Conservation (phyloP, 768 basidiomycete species). For the Mycena capillaripes region DNA sequence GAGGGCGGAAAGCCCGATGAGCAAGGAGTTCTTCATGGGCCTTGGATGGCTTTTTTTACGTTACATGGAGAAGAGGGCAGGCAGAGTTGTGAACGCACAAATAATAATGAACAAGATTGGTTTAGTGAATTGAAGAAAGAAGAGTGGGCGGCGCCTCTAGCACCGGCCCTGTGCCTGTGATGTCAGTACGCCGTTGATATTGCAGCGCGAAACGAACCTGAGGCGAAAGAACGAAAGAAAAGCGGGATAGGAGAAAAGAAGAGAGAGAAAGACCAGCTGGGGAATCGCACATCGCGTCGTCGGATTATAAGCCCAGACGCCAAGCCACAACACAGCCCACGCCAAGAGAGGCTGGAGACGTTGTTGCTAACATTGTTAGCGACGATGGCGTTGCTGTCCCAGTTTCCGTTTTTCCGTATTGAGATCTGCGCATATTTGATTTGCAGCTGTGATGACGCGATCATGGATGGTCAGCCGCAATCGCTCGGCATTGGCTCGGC, state of each 20-base stretch:
- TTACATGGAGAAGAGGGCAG: neutral
- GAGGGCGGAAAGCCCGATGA: slow-evolving; percentile 9
- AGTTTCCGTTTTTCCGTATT: neutral
- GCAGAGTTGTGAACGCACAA: neutral
- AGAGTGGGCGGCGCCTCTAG: slow-evolving; percentile 17
- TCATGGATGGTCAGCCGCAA: neutral
- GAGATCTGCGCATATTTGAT: slow-evolving; percentile 3
- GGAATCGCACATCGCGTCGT: neutral
- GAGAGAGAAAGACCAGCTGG: slow-evolving; percentile 15
- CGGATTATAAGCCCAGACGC: slow-evolving; percentile 6
- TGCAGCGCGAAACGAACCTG: slow-evolving; percentile 1
- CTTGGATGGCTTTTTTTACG: neutral
- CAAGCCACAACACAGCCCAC: slow-evolving; percentile 6
- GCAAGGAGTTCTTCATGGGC: slow-evolving; percentile 2
- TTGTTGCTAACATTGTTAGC: neutral
- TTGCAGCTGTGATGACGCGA: neutral
- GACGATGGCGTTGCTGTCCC: neutral
- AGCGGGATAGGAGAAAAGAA: slow-evolving; percentile 10
- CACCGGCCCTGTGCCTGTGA: slow-evolving; percentile 12
- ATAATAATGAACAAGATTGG: slow-evolving; percentile 12
- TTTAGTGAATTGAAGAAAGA: slow-evolving; percentile 12
- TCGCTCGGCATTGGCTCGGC: slow-evolving; percentile 2
- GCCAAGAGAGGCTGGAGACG: neutral
- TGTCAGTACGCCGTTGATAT: neutral
- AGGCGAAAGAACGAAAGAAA: slow-evolving; percentile 16